phyloP scores from a whole-genome alignment of 176 grass and related monocot genomes.

The Musa schizocarpa region DNA sequence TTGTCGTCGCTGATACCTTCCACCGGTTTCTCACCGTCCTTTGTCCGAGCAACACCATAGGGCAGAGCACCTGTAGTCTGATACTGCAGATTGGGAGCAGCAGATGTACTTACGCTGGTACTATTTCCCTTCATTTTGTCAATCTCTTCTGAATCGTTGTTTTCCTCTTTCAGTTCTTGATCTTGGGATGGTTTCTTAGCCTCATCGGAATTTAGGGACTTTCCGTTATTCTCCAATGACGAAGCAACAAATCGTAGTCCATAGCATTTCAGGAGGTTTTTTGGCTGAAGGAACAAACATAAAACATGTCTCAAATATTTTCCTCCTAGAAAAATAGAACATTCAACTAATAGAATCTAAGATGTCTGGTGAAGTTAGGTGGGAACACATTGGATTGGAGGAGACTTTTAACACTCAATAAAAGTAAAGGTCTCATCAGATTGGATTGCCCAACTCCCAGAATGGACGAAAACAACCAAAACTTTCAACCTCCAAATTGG shows the following conservation, averaged over 20 bases:
- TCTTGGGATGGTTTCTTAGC: constrained; percentile 10
- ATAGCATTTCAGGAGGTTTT: constrained; percentile 45
- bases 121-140: not conserved
- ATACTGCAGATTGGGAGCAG: constrained; percentile 66
- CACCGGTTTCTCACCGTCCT: constrained; percentile 8
- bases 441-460: not conserved
- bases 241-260: constrained; percentile 56
- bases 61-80: constrained; percentile 40
- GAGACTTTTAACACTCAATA: not conserved
- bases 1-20: constrained; percentile 12
- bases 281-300: constrained; percentile 29
- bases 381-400: not conserved
- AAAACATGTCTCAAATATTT: no score
- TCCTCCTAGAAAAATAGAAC: no score
- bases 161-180: constrained; percentile 15
- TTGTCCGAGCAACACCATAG: constrained; percentile 31
- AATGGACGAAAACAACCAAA: not conserved
- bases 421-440: not conserved
- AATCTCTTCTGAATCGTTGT: constrained; percentile 3
- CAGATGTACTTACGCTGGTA: constrained; percentile 36
- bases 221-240: constrained; percentile 52
- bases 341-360: not conserved
- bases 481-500: not conserved
- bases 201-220: not conserved
- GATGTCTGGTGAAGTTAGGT: not conserved